A percentile compares a stretch with the other conserved stretches of the same genome.
phyloP scores from a whole-genome alignment of 768 basidiomycete genomes.

The Calocybe cyanea region DNA sequence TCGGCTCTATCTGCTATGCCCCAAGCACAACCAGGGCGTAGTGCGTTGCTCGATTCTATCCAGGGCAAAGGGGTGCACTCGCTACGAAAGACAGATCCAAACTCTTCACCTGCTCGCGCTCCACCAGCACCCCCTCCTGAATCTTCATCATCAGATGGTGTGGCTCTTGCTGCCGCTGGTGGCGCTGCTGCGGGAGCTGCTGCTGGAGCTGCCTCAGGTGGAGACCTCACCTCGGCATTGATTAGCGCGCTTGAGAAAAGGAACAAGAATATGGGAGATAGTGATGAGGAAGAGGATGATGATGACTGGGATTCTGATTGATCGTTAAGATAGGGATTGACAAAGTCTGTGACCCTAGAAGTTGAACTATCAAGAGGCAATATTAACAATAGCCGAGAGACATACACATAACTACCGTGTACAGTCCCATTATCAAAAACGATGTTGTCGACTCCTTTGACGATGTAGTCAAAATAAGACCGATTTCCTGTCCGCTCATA shows the following conservation, averaged over 20 bases:
- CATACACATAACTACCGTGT: conserved; percentile 36
- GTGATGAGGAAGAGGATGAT: conserved; percentile 76
- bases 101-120: conserved; percentile 8
- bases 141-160: conserved; percentile 19
- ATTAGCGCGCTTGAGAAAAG: conserved; percentile 79
- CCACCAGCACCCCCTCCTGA: conserved; percentile 12
- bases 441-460: conserved; percentile 34
- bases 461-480: conserved; percentile 40
- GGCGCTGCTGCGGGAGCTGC: conserved; percentile 33
- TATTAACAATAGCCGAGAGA: neutral
- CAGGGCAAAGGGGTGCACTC: conserved; percentile 13
- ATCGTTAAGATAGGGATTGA: neutral
- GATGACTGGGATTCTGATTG: conserved; percentile 65
- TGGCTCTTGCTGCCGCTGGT: conserved; percentile 29
- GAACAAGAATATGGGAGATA: conserved; percentile 86
- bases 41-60: conserved; percentile 13
- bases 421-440: conserved; percentile 38
- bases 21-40: conserved; percentile 55
- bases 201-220: conserved; percentile 46
- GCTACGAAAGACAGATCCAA: conserved; percentile 14
- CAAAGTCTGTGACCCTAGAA: conserved; percentile 29
- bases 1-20: conserved; percentile 32
- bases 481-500: conserved; percentile 37
- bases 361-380: neutral
- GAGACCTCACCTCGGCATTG: conserved; percentile 76